Conservation (phyloP, 1,284 basidiomycete genomes). For the Microbotryomycetes sp. region DNA sequence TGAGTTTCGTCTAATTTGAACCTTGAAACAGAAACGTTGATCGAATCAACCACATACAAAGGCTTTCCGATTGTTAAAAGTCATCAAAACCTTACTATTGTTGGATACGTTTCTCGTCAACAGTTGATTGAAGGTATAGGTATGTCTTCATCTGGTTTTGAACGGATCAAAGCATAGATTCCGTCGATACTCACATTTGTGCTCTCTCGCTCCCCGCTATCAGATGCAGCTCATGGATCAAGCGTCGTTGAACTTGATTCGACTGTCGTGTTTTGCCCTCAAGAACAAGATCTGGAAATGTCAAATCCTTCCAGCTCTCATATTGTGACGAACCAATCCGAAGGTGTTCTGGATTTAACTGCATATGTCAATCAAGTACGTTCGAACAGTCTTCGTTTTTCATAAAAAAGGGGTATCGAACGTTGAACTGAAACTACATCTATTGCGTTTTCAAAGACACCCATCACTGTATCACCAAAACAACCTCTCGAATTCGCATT, state of each 20-base stretch:
- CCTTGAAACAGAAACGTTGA: slow-evolving; percentile 54
- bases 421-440: no score
- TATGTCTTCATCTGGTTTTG: slow-evolving; percentile 41
- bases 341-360: slow-evolving; percentile 61
- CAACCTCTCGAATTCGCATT: slow-evolving; percentile 93
- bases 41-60: slow-evolving; percentile 67
- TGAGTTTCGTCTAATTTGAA: neutral
- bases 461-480: slow-evolving; percentile 85
- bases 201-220: neutral
- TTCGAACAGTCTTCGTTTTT: neutral
- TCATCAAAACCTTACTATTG: slow-evolving; percentile 52
- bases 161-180: neutral
- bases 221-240: slow-evolving; percentile 64
- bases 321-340: slow-evolving; percentile 32
- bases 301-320: slow-evolving; percentile 1
- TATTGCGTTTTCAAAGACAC: no score
- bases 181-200: neutral
- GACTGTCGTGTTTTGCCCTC: slow-evolving; percentile 57
- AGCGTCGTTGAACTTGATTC: slow-evolving; percentile 60
- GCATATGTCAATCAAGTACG: slow-evolving; percentile 86
- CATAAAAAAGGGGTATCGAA: no score
- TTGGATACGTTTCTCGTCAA: slow-evolving; percentile 82
- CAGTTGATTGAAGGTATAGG: slow-evolving; percentile 82
- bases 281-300: slow-evolving; percentile 20
- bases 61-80: slow-evolving; percentile 81